Evolutionary conservation across 257 asterid species (phyloP), one percentile per base, ranked within the genome.

Genomic region (Haberlea rhodopensis): DNA sequence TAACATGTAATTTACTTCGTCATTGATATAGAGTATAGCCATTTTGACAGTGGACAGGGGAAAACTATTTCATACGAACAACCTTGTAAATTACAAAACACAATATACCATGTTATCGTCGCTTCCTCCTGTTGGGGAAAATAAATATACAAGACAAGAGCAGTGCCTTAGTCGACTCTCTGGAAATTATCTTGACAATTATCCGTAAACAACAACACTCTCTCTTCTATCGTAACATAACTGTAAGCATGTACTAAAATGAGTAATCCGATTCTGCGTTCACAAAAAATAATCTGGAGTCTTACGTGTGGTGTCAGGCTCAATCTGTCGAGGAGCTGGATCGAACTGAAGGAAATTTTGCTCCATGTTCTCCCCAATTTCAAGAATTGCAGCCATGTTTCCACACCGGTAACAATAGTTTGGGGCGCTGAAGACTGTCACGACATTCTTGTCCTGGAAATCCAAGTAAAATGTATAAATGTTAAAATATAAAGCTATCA

Each of bases 351-450:
- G 97, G 82, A 91, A 91, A 74, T 90, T 90, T 73, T 86, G 96
- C 68, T 86, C 94, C 97, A 86, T 91, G 80, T 88, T 77, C 72
- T 91, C 96, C 34, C 98, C 94, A 1, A 91, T 85, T 78, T 91
- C 98, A 1, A 91, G 90, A 49, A 91, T 91, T 68, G 96, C 95
- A 63, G 98, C 98, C 98, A 91, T 91, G 77, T 91, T 91, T 43
- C 98, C 98, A 45, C 98, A 88, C 5, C 96, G 95, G 71, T 91
- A 91, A 72, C 97, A 91, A 68, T 91, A 91, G 88, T 91, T 91
- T 7, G 97, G 97, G 65, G 96, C 96, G 18, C 92, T 88, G 71
- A 91, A 91, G 54, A 91, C 96, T 1, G 96, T 91, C 67, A 88
- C 98, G 66, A 91, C 98, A 72, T 91, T 88, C 83, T 88, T 91